A percentile compares a stretch with the other conserved stretches of the same genome.
Evolutionary conservation across 2,329 filamentous ascomycete genomes (phyloP).

Genomic region (Diaporthe destruens): DNA sequence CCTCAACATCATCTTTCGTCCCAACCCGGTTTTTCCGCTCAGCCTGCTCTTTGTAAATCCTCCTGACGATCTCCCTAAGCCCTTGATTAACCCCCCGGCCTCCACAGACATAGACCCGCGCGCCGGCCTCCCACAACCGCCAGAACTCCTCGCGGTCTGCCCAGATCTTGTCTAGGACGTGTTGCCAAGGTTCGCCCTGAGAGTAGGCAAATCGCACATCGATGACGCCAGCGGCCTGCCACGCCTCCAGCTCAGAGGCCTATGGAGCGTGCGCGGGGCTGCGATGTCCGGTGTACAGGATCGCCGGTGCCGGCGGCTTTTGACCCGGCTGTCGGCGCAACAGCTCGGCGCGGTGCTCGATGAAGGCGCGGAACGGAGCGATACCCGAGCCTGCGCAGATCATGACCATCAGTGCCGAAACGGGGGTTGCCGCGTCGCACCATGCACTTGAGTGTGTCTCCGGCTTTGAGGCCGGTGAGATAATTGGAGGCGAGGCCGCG

Average conservation of each 20-base stretch:
- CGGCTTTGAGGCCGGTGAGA: conserved; percentile 51
- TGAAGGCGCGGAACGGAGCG: conserved; percentile 55
- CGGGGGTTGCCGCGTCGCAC: conserved; percentile 44
- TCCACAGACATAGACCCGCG: conserved; percentile 42
- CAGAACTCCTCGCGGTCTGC: conserved; percentile 40
- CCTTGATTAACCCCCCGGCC: conserved; percentile 21
- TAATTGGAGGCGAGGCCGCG: conserved; percentile 47
- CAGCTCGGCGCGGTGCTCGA: conserved; percentile 52
- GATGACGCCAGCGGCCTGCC: conserved; percentile 43
- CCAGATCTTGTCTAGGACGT: conserved; percentile 43
- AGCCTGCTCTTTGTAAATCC: conserved; percentile 20
- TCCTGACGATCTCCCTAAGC: conserved; percentile 9
- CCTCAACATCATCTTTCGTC: conserved; percentile 13
- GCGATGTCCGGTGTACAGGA: conserved; percentile 58
- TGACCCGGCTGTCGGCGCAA: not conserved
- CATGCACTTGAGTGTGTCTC: not conserved
- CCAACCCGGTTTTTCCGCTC: not conserved
- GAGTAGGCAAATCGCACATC: conserved; percentile 39
- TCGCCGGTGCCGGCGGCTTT: conserved; percentile 49
- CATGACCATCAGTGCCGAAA: conserved; percentile 64
- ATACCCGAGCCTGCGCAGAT: conserved; percentile 64
- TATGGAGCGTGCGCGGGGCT: conserved; percentile 51
- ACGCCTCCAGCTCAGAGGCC: conserved; percentile 45
- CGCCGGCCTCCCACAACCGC: conserved; percentile 34
- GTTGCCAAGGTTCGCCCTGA: not conserved